Base-by-base conservation (phyloP, 2,329 filamentous ascomycete genomes). In the Aspergillus clavatus region DNA sequence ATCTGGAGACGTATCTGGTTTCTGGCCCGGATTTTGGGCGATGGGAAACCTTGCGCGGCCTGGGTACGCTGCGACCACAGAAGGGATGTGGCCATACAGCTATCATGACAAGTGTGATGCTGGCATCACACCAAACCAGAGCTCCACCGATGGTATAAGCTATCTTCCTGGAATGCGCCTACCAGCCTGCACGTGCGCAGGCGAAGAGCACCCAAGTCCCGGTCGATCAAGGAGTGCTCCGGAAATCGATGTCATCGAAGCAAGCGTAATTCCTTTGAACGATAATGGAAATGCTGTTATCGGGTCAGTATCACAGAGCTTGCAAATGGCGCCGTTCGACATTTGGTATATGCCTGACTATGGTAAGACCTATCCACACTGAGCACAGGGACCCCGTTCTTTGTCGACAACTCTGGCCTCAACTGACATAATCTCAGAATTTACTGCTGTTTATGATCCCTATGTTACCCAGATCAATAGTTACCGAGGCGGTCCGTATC, bases 11-110 rank as follows among this genome's bases (percentile, higher is more conserved):
- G 76, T 80, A 11, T 75, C 80, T 44, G 84, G 84, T 46, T 84
- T 87, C 66, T 87, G 84, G 84, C 84, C 84, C 33, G 84, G 84
- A 65, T 84, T 86, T 65, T 87, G 84, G 84, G 75, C 82, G 0
- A 86, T 87, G 81, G 84, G 84, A 4, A 87, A 87, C 57, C 73
- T 87, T 18, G 84, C 80, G 28, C 75, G 84, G 52, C 81, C 84
- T 21, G 84, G 84, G 10, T 85, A 85, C 63, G 75, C 80, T 24
- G 79, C 82, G 7, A 85, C 83, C 1, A 87, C 83, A 0, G 83
- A 87, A 50, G 84, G 84, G 4, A 73, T 86, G 63, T 87, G 84
- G 84, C 84, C 84, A 0, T 87, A 87, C 69, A 85, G 80, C 54
- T 87, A 87, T 59, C 74, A 81, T 53, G 76, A 86, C 54, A 66